Evolutionary conservation across 1,284 basidiomycete genomes (phyloP).

Genomic region (Irpex sp.): DNA sequence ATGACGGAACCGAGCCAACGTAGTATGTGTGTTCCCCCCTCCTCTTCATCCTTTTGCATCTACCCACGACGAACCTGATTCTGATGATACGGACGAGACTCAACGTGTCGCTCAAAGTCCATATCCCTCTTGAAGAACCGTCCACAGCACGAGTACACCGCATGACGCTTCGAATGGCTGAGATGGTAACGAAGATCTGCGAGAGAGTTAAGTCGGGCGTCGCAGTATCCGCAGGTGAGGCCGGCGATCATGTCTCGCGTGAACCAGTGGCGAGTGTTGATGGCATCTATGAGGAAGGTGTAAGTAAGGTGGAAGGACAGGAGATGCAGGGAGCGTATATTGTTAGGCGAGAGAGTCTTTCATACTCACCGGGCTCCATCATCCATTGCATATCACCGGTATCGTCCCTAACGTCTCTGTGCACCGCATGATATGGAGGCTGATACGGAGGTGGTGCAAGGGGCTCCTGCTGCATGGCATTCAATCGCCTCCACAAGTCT

Average conservation of each 20-base stretch:
- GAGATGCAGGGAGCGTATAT: neutral
- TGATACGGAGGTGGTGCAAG: neutral
- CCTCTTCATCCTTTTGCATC: neutral
- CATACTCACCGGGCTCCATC: constrained; percentile 23
- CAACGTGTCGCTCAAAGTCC: constrained; percentile 31
- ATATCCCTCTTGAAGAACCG: constrained; percentile 33
- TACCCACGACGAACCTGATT: neutral
- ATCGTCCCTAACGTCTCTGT: neutral
- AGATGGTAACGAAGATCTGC: constrained; percentile 36
- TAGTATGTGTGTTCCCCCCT: neutral
- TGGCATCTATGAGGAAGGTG: neutral
- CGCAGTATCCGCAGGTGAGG: constrained; percentile 36
- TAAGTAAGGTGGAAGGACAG: neutral
- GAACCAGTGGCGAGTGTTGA: constrained; percentile 13
- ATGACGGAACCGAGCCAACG: neutral
- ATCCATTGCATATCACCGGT: neutral
- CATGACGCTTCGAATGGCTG: constrained; percentile 27
- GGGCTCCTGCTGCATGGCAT: neutral
- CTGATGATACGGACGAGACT: neutral
- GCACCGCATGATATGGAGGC: neutral
- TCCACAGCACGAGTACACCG: constrained; percentile 37
- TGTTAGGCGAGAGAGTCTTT: neutral
- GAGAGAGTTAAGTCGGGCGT: constrained; percentile 29
- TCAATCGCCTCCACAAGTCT: too few relatives aligned
- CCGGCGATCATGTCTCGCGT: constrained; percentile 32